Conservation (phyloP, 2,329 filamentous ascomycete genomes). For the Calonectria honghensis region DNA sequence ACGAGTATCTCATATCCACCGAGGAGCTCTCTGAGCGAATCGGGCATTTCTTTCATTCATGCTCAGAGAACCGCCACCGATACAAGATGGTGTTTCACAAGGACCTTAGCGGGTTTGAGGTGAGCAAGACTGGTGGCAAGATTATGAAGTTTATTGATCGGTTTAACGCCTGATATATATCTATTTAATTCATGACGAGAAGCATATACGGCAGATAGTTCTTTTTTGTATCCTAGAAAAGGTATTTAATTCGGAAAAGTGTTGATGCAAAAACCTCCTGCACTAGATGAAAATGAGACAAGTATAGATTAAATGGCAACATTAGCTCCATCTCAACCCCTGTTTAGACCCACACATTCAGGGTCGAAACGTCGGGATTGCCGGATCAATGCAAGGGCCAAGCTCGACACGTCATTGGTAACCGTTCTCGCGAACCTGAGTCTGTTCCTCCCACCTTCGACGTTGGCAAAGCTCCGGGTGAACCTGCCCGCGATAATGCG, state of each 20-base stretch:
- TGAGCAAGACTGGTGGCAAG: conserved; percentile 53
- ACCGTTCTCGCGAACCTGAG: not conserved
- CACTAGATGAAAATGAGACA: not conserved
- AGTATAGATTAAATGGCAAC: not conserved
- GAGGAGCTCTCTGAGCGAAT: conserved; percentile 46
- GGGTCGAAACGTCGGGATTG: not conserved
- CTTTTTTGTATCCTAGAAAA: not conserved
- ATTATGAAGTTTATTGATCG: conserved; percentile 57
- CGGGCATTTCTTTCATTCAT: conserved; percentile 51
- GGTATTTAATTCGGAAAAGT: not conserved
- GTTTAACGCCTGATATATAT: conserved; percentile 17
- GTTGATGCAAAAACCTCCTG: no score
- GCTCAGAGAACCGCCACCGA: conserved; percentile 57
- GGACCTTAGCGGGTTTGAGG: conserved; percentile 57
- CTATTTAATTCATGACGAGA: not conserved
- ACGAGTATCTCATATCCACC: conserved; percentile 25
- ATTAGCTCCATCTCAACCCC: not conserved
- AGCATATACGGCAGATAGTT: not conserved
- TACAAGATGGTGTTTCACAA: conserved; percentile 58
- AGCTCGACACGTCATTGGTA: not conserved
- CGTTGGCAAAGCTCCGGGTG: not conserved
- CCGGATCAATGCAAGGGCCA: no score
- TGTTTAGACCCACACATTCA: not conserved
- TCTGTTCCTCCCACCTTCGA: not conserved
- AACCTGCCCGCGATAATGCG: not conserved